A percentile compares a stretch with the other conserved stretches of the same genome.
phyloP scores from a whole-genome alignment of 495 filamentous ascomycete species.

The Penicillium psychrofluorescens region DNA sequence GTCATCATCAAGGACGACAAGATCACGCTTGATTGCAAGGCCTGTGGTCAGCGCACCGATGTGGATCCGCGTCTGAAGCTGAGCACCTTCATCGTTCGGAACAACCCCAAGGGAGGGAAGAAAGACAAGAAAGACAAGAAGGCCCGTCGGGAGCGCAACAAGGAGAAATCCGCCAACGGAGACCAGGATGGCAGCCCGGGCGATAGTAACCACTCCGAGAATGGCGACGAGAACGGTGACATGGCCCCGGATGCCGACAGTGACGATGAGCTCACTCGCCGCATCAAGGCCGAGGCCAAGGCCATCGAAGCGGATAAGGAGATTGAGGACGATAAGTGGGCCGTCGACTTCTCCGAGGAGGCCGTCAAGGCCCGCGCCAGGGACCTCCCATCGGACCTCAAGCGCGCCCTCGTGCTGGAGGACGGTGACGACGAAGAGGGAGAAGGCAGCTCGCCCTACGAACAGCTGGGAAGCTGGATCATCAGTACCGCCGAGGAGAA shows the following conservation, averaged over 20 bases:
- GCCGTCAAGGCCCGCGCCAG: constrained; percentile 90
- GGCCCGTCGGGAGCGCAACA: constrained; percentile 67
- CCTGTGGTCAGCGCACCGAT: constrained; percentile 85
- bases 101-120: constrained; percentile 88
- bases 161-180: constrained; percentile 56
- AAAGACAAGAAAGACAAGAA: constrained; percentile 91
- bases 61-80: constrained; percentile 93
- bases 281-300: constrained; percentile 77
- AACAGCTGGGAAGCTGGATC: constrained; percentile 92
- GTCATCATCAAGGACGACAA: constrained; percentile 86
- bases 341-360: constrained; percentile 88
- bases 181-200: constrained; percentile 61
- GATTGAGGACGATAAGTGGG: constrained; percentile 83
- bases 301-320: constrained; percentile 58
- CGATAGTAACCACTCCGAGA: constrained; percentile 66
- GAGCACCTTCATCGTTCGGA: constrained; percentile 95
- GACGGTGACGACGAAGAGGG: constrained; percentile 80
- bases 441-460: constrained; percentile 77
- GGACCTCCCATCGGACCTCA: constrained; percentile 84
- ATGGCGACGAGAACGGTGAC: constrained; percentile 61
- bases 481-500: constrained; percentile 61
- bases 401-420: constrained; percentile 78
- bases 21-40: constrained; percentile 95
- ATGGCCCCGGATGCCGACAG: constrained; percentile 67
- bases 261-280: constrained; percentile 87